Percentiles rank a stretch among this genome's conserved stretches.
These are phyloP conservation scores for Vitellaria paradoxa DNA, from an alignment of 179 eudicot species.

Conservation along the genomic window DNA sequence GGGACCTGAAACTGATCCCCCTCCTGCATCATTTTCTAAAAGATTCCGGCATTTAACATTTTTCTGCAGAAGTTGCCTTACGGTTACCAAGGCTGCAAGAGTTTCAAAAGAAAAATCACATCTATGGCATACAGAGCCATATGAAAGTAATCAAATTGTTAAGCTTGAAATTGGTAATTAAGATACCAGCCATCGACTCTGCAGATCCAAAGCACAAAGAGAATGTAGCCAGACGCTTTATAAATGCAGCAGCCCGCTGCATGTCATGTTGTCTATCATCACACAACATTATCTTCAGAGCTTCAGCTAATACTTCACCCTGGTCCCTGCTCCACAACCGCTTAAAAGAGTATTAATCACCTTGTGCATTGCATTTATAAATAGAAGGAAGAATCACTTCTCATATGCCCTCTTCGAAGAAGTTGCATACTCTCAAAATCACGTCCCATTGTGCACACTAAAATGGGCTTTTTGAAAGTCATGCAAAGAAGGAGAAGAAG, in stretches of 20 bases:
- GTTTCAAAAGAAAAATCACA: neutral
- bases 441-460: neutral
- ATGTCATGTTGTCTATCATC: slow-evolving; percentile 97
- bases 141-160: neutral
- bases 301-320: slow-evolving; percentile 88
- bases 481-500: neutral
- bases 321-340: slow-evolving; percentile 52
- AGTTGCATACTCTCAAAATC: neutral
- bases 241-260: slow-evolving; percentile 97
- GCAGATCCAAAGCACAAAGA: slow-evolving; percentile 80
- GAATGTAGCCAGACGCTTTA: slow-evolving; percentile 80
- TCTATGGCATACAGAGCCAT: neutral
- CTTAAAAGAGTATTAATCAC: neutral
- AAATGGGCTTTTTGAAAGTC: neutral
- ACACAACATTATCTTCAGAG: slow-evolving; percentile 88
- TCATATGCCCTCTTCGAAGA: neutral
- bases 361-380: neutral
- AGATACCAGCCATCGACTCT: slow-evolving; percentile 90
- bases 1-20: slow-evolving; percentile 88
- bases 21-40: slow-evolving; percentile 94
- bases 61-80: slow-evolving; percentile 83
- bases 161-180: neutral
- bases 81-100: slow-evolving; percentile 82
- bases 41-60: slow-evolving; percentile 83
- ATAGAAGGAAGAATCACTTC: neutral